These are phyloP conservation scores for Clavariopsis aquatica DNA, from an alignment of 495 filamentous ascomycete genomes.

Conservation along the genomic window DNA sequence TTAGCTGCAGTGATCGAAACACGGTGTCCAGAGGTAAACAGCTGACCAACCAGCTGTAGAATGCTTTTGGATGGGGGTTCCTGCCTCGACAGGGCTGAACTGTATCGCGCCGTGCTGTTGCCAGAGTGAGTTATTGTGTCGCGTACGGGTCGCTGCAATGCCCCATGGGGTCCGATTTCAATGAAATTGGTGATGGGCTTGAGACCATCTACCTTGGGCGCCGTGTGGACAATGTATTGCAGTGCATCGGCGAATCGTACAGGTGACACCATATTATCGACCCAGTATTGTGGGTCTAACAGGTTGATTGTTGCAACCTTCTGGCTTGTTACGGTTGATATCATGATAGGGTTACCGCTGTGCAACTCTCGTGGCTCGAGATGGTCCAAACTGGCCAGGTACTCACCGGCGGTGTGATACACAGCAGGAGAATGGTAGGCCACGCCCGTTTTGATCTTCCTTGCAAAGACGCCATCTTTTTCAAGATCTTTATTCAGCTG, in stretches of 20 bases:
- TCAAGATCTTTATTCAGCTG: neutral
- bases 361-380: neutral
- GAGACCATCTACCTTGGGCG: neutral
- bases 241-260: slow-evolving; percentile 59
- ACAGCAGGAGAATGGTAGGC: slow-evolving; percentile 41
- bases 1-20: neutral
- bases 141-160: neutral
- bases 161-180: neutral
- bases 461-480: slow-evolving; percentile 28
- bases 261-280: slow-evolving; percentile 13
- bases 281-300: neutral
- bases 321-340: neutral
- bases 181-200: neutral
- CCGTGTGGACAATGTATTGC: neutral
- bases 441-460: slow-evolving; percentile 37
- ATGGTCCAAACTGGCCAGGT: neutral
- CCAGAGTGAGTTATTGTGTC: neutral
- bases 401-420: neutral
- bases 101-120: neutral
- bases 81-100: neutral
- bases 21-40: neutral
- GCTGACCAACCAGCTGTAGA: neutral
- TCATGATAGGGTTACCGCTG: neutral
- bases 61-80: neutral
- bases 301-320: neutral